phyloP scores from a whole-genome alignment of 441 rosid genomes.

The Isatis lusitanica region DNA sequence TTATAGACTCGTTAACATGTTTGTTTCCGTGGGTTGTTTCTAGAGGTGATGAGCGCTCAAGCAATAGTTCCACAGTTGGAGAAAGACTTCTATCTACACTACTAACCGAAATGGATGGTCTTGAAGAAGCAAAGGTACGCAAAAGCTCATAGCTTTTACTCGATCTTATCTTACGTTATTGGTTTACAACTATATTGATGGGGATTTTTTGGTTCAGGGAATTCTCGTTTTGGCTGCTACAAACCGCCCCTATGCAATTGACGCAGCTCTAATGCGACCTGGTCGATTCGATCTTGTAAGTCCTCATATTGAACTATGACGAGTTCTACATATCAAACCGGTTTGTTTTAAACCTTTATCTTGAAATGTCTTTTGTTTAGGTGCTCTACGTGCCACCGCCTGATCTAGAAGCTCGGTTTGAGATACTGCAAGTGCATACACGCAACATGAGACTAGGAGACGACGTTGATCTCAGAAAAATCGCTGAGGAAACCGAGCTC shows the following conservation, averaged over 20 bases:
- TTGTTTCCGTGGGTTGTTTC: conserved; percentile 11
- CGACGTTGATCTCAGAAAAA: conserved; percentile 67
- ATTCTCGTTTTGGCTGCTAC: conserved; percentile 94
- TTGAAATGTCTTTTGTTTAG: conserved; percentile 34
- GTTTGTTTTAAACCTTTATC: neutral
- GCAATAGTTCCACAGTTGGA: conserved; percentile 65
- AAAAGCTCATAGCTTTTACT: neutral
- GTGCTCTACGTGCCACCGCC: conserved; percentile 86
- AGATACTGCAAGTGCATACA: conserved; percentile 81
- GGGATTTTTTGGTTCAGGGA: conserved; percentile 45
- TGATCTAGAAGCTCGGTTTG: conserved; percentile 74
- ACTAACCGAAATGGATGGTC: conserved; percentile 95
- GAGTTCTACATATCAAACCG: neutral
- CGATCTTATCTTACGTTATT: neutral
- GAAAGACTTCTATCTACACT: conserved; percentile 92
- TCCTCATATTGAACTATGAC: neutral
- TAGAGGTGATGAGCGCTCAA: conserved; percentile 71
- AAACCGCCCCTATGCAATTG: conserved; percentile 84
- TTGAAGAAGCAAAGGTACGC: conserved; percentile 76
- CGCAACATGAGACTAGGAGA: conserved; percentile 66
- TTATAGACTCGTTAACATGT: neutral
- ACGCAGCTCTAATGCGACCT: conserved; percentile 93
- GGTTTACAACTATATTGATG: neutral
- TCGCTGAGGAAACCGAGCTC: conserved; percentile 77
- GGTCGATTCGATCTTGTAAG: conserved; percentile 90